Evolutionary conservation across 2,329 filamentous ascomycete genomes (phyloP).

Genomic region (Rhynchosporium secalis): DNA sequence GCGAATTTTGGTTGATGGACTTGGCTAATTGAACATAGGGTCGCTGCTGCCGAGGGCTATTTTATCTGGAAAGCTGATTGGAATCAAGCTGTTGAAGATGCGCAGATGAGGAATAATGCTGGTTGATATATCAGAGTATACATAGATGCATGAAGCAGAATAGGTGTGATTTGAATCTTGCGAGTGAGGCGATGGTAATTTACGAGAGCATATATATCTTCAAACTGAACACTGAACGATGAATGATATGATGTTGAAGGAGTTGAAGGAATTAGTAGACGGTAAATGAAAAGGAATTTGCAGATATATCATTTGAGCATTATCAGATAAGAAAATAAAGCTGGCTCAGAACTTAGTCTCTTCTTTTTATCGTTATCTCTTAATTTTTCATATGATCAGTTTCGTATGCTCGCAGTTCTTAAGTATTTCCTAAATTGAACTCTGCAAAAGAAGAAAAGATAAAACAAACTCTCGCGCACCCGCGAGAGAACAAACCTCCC

Average conservation of each 20-base stretch:
- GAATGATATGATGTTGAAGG: not conserved
- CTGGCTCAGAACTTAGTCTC: no score
- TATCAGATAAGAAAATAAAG: no score
- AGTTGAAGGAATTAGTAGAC: not conserved
- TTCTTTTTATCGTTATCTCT: no score
- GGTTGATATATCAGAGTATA: slow-evolving; percentile 24
- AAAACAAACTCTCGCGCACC: not conserved
- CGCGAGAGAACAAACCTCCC: not conserved
- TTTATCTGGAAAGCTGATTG: slow-evolving; percentile 59
- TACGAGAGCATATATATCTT: not conserved
- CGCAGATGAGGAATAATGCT: slow-evolving; percentile 54
- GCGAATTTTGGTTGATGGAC: slow-evolving; percentile 41
- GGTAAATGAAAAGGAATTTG: not conserved
- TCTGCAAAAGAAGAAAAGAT: not conserved
- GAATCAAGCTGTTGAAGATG: slow-evolving; percentile 62
- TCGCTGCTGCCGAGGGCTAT: slow-evolving; percentile 54
- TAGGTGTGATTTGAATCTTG: not conserved
- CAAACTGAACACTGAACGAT: no score
- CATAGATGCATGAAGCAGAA: not conserved
- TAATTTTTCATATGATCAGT: not conserved
- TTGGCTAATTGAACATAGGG: slow-evolving; percentile 57
- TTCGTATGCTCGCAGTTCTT: not conserved
- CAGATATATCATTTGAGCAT: not conserved
- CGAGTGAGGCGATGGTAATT: not conserved
- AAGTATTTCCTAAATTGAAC: not conserved